Conservation (phyloP, 306 rosid genomes). For the Quercus berberidifolia region DNA sequence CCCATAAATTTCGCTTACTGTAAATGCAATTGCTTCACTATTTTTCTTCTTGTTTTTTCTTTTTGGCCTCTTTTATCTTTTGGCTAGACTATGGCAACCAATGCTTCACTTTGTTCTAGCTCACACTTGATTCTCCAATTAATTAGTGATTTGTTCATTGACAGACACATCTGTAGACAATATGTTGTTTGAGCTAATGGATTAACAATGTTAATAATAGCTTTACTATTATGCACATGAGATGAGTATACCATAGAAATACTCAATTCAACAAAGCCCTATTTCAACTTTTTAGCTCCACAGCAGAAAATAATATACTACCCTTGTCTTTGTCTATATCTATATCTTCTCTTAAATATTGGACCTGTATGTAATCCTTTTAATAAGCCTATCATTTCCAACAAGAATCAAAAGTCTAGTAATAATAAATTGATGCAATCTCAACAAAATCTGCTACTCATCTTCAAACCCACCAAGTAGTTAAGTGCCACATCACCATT, state of each 20-base stretch:
- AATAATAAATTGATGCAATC: not conserved
- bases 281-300: not conserved
- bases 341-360: not conserved
- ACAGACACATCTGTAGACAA: not conserved
- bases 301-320: too few relatives aligned
- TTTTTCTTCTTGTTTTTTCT: not conserved
- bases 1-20: not conserved
- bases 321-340: not conserved
- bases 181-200: not conserved
- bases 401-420: not conserved
- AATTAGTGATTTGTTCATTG: too few relatives aligned
- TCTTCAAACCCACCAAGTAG: too few relatives aligned
- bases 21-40: not conserved
- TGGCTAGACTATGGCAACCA: not conserved
- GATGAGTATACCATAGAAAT: not conserved
- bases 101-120: not conserved
- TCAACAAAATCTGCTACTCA: not conserved
- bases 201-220: not conserved
- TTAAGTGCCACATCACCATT: not conserved
- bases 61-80: not conserved
- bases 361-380: too few relatives aligned
- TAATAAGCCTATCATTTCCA: too few relatives aligned
- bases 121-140: not conserved
- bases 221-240: not conserved
- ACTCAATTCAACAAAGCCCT: not conserved